Percentiles rank a stretch among this genome's conserved stretches.
These are phyloP conservation scores for Zygoascus ofunaensis DNA, from an alignment of 805 yeast species.

Conservation along the genomic window DNA sequence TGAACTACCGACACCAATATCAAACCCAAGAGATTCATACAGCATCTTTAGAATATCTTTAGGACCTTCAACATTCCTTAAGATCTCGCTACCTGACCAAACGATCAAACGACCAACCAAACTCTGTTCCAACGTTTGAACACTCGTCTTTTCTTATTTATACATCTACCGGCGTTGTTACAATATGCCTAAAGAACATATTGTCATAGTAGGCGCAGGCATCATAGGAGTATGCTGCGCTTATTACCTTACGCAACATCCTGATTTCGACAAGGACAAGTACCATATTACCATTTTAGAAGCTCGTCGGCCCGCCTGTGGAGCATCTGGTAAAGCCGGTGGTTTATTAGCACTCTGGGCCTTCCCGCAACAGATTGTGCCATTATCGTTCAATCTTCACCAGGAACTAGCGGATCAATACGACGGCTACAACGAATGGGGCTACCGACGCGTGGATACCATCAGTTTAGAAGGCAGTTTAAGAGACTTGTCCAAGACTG, in stretches of 20 bases:
- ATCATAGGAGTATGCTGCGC: slow-evolving; percentile 95
- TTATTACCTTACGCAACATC: slow-evolving; percentile 76
- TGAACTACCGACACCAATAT: too few relatives aligned
- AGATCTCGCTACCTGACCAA: too few relatives aligned
- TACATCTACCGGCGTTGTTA: too few relatives aligned
- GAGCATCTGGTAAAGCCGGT: slow-evolving; percentile 97
- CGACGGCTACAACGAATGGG: slow-evolving; percentile 86
- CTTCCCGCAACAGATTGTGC: slow-evolving; percentile 89
- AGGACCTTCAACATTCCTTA: too few relatives aligned
- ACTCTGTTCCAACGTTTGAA: too few relatives aligned
- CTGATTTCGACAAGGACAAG: slow-evolving; percentile 59
- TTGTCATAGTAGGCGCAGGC: slow-evolving; percentile 75
- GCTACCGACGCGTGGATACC: slow-evolving; percentile 80
- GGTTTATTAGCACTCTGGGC: slow-evolving; percentile 95
- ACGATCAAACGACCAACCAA: too few relatives aligned
- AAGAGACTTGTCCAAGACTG: background rate
- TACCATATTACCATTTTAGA: slow-evolving; percentile 81
- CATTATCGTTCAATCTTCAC: slow-evolving; percentile 77
- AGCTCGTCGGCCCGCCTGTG: slow-evolving; percentile 89
- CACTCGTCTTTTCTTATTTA: too few relatives aligned
- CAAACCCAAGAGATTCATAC: too few relatives aligned
- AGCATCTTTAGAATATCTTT: too few relatives aligned
- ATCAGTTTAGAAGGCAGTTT: slow-evolving; percentile 82
- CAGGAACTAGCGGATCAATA: slow-evolving; percentile 69
- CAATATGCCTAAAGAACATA: slow-evolving; percentile 53